Evolutionary conservation across 805 yeast genomes (phyloP), one percentile per base, ranked within the genome.

Genomic region (Brettanomyces naardenensis): DNA sequence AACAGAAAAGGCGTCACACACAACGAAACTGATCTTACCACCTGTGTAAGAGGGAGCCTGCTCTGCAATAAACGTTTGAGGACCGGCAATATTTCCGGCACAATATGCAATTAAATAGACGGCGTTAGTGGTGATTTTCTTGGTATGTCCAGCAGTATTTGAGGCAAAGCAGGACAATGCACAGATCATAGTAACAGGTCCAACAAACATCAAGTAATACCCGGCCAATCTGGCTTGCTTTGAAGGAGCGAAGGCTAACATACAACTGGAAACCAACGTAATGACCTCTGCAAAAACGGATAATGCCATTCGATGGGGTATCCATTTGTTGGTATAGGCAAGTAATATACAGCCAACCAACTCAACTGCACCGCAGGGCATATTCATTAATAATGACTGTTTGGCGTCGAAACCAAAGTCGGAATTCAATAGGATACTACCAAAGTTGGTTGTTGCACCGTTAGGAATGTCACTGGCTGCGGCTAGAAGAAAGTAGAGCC

Each of bases 131-230:
- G 76, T 68, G 46, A 77, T 66, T 48, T 80, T 77, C 57, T 84
- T 84, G 13, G 89, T 80, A 44, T 75, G 73, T 9, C 92, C 92
- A 2, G 88, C 78, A 23, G 78, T 69, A 53, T 82, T 74, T 3
- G 74, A 61, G 60, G 43, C 67, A 48, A 51, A 58, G 28, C 56
- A 51, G 1, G 66, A 58, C 40, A 38, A 62, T 45, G 51, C 43
- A 27, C 59, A 44, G 51, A 52, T 40, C 55, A 52, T 40, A 2
- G 64, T 59, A 7, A 51, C 52, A 26, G 51, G 32, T 20, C 45
- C 49, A 28, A 51, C 56, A 53, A 64, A 50, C 6, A 50, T 33
- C 21, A 46, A 47, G 37, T 53, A 50, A 6, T 50, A 37, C 14
- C 49, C 48, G n/a, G 44, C 36, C 33, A 47, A 39, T 5, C 56